Evolutionary conservation across 208 protist genomes (phyloP), one percentile per base, ranked within the genome.

Genomic region (Angomonas deanei): DNA sequence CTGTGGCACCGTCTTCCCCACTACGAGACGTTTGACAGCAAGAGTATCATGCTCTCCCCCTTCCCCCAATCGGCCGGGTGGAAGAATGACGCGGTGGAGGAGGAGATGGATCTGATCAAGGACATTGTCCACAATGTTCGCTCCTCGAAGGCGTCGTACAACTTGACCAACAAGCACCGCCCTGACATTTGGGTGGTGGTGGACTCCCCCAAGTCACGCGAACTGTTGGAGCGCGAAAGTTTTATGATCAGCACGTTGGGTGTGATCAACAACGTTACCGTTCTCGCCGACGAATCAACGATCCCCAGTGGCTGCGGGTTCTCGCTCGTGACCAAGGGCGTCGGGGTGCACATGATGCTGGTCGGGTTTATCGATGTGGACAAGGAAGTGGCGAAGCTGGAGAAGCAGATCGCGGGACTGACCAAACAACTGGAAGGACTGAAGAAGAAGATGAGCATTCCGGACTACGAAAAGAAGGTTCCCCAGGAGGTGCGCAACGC

Each of bases 1-100:
- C 68, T 99, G 0, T 99, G 97, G 93, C 98, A 99, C 76, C 88
- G 81, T 39, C 74, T 97, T 58, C 94, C 94, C 10, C 78, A 94
- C 72, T 91, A 84, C 70, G 66, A 46, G 58, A 91, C 63, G 50
- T 98, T 77, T 80, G 66, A 42, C 1, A 74, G 56, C 28, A 65
- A 94, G 36, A 81, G 74, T 10, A 97, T 97, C 68, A 97, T 97
- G 90, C 73, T 97, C 15, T 80, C 86, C 0, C 68, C 78, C 46
- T 97, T 97, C 68, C 92, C 93, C 15, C 58, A 72, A 31, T 42
- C 72, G 15, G 61, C 50, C 60, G 92, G 90, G 31, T 96, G 76
- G 75, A 55, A 66, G 5, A 89, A 82, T 74, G 46, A 53, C 3
- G 59, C 61, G 34, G 80, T 90, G 28, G 94, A 97, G 58, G 66